Evolutionary conservation across 495 filamentous ascomycete species (phyloP).

Genomic region (Tuber calosporum): DNA sequence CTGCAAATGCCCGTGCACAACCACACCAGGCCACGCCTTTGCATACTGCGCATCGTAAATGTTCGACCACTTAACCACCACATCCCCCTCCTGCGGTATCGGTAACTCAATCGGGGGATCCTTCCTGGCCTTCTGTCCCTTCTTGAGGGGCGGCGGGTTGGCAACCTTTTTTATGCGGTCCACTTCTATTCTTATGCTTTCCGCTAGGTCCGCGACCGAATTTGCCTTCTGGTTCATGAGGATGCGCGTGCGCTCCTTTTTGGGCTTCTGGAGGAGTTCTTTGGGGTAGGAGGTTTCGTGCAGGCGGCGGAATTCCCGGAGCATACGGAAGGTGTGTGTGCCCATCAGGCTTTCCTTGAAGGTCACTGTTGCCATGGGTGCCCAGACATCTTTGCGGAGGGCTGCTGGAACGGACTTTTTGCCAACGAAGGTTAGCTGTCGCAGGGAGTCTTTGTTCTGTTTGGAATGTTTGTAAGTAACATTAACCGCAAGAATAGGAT

Average conservation of each 20-base stretch:
- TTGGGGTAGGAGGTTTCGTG: slow-evolving; percentile 60
- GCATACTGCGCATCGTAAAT: slow-evolving; percentile 60
- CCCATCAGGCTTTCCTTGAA: slow-evolving; percentile 61
- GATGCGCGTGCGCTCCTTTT: slow-evolving; percentile 53
- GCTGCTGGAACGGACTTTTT: slow-evolving; percentile 75
- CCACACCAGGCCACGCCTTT: slow-evolving; percentile 58
- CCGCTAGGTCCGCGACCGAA: slow-evolving; percentile 75
- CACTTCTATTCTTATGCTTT: slow-evolving; percentile 56
- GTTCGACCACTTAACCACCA: slow-evolving; percentile 65
- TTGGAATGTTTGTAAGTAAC: slow-evolving; percentile 9
- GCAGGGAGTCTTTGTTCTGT: slow-evolving; percentile 59
- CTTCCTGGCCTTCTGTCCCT: slow-evolving; percentile 41
- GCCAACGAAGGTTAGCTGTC: slow-evolving; percentile 78
- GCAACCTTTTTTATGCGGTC: slow-evolving; percentile 41
- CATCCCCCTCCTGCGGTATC: slow-evolving; percentile 36
- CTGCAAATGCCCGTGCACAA: slow-evolving; percentile 51
- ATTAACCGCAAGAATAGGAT: neutral
- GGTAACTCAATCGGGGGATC: neutral
- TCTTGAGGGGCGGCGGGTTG: slow-evolving; percentile 39
- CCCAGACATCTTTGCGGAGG: slow-evolving; percentile 87
- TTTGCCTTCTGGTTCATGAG: slow-evolving; percentile 90
- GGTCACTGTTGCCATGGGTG: slow-evolving; percentile 65
- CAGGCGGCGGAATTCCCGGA: slow-evolving; percentile 70
- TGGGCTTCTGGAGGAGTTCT: slow-evolving; percentile 49
- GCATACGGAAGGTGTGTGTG: slow-evolving; percentile 64